A percentile compares a stretch with the other conserved stretches of the same genome.
These are phyloP conservation scores for Zasmidium angulare DNA, from an alignment of 2,329 filamentous ascomycete species.

Conservation along the genomic window DNA sequence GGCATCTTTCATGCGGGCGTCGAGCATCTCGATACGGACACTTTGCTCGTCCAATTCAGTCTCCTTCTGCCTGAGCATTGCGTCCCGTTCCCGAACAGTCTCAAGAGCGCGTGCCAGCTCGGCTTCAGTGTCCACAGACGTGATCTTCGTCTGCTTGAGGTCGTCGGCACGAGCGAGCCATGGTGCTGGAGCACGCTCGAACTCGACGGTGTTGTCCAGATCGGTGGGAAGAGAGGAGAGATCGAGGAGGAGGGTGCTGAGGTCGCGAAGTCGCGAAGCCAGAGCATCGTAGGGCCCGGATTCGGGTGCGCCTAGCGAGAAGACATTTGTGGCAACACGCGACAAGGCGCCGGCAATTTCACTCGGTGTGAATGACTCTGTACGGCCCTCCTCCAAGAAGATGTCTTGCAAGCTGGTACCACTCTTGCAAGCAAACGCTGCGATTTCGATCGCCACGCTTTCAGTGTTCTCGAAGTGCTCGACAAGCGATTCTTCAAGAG, in stretches of 20 bases:
- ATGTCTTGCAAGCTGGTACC: conserved; percentile 66
- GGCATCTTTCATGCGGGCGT: conserved; percentile 81
- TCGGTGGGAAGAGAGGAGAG: conserved; percentile 61
- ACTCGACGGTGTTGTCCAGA: conserved; percentile 47
- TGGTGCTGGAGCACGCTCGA: conserved; percentile 72
- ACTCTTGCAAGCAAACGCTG: conserved; percentile 64
- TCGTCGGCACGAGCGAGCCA: conserved; percentile 83
- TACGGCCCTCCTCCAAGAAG: conserved; percentile 69
- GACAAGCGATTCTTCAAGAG: conserved; percentile 66
- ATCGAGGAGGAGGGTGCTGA: conserved; percentile 66
- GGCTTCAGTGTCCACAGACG: conserved; percentile 79
- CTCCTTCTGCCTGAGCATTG: conserved; percentile 55
- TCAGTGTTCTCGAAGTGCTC: conserved; percentile 72
- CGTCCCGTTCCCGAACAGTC: conserved; percentile 73
- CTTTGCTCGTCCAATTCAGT: conserved; percentile 80
- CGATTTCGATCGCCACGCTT: conserved; percentile 62
- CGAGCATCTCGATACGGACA: conserved; percentile 91
- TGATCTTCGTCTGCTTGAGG: conserved; percentile 76
- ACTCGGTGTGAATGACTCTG: conserved; percentile 63
- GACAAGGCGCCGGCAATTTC: conserved; percentile 68
- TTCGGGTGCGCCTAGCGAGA: conserved; percentile 54
- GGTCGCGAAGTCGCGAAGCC: conserved; percentile 62
- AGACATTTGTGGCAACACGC: conserved; percentile 53
- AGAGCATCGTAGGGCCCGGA: conserved; percentile 71
- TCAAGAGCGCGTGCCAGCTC: conserved; percentile 79